Base-by-base conservation (phyloP, 2,329 filamentous ascomycete species). In the Aspergillus intermedius region DNA sequence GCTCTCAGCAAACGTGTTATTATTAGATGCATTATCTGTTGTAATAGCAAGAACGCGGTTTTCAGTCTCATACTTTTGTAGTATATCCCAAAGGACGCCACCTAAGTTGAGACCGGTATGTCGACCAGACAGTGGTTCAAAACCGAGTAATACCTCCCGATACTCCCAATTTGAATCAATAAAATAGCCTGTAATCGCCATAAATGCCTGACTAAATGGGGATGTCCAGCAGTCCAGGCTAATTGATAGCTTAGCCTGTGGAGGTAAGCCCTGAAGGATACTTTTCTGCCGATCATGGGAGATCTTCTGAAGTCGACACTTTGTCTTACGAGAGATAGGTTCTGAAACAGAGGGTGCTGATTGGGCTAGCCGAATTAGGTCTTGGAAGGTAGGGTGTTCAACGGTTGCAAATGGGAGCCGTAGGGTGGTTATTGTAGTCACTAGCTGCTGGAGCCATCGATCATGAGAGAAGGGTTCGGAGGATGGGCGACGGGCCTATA, bases 141-240 rank as follows among this genome's bases (percentile, higher is more conserved):
- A 54, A 3, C 52, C 47, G 48, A 54, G 44, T 6, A 54, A 30
- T 1, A 51, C 15, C 43, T 54, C 47, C 1, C 37, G 42, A 44
- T 49, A 51, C 1, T 46, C 15, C 44, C 45, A 54, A 28, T 51
- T 12, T n/a, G 23, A 1, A 28, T 49, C 28, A 25, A 54, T 15
- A 15, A 51, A 54, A 10, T 54, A 51, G 1, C 41, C 32, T 5
- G 49, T 54, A 3, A 54, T 23, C 4, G 49, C 47, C 37, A 19
- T 3, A 3, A 19, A 19, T 19, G 17, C 17, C 17, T 19, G 17
- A 19, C 3, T 2, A 3, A 19, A 51, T 51, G 37, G 47, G 32
- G 44, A 46, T n/a, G 25, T 54, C 52, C 47, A 54, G n/a, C 47
- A 54, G 15, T 51, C 42, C n/a, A 55, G 28, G n/a, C 37, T 35